Base-by-base conservation (phyloP, 495 filamentous ascomycete species). In the Penicillium lividum region DNA sequence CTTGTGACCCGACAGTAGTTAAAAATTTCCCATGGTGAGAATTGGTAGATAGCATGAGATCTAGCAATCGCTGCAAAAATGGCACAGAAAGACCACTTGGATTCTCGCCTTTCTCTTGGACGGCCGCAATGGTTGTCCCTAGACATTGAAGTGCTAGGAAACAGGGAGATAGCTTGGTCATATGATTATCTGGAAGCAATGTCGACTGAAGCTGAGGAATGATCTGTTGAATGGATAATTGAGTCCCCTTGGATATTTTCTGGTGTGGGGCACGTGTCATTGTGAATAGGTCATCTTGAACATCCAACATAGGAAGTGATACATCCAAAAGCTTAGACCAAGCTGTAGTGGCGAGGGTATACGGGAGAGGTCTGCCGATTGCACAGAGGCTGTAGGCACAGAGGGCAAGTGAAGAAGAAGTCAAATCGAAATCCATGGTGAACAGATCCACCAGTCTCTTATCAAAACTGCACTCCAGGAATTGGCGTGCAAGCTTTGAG, bases 391-490 rank as follows among this genome's bases (percentile, higher is more conserved):
- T 65, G 52, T 70, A 75, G 13, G 66, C 69, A 62, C 72, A 73
- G 22, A 74, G 56, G 57, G 61, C 60, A 56, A 79, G 51, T 22
- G 68, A 59, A 40, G 65, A 54, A 5, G 69, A 66, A 13, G 78
- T 58, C 16, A 70, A 36, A 55, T 80, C 75, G 45, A 71, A 51
- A 16, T 65, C 54, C 27, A 53, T 60, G 42, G 64, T 61, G 18
- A 70, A 58, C 50, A 63, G 66, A 43, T 71, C 63, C 47, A 92
- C 80, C 2, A 98, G 74, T 31, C 83, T 82, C 42, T 80, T 78
- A 54, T 89, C 89, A 48, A 89, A 84, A n/a, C 83, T 84, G 58
- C 89, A 84, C 47, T 93, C 87, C 7, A 89, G 76, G 59, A 96
- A 91, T 31, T 90, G 87, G n/a, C 78, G 78, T 47, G 78, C 77